These are phyloP conservation scores for Crataegus laevigata DNA, from an alignment of 306 rosid species.

Conservation along the genomic window DNA sequence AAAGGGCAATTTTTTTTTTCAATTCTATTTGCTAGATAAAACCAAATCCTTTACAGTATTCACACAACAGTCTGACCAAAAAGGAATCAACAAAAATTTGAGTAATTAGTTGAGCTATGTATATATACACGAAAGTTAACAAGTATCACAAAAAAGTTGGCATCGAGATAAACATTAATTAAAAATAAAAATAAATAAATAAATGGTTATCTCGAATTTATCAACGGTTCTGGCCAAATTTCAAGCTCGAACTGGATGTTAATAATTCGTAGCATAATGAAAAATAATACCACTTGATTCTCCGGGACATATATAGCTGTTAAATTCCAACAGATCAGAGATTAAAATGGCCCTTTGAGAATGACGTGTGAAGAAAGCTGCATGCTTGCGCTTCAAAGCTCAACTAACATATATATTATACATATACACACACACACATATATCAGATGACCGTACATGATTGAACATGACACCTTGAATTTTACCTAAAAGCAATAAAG, in stretches of 20 bases:
- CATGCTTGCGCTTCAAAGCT: neutral
- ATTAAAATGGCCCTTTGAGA: neutral
- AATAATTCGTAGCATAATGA: neutral
- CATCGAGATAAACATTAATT: no score
- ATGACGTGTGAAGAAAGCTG: neutral
- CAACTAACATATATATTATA: neutral
- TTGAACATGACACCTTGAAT: constrained; percentile 5
- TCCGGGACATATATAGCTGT: neutral
- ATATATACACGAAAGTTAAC: neutral
- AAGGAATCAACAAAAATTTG: no score
- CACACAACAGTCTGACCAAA: neutral
- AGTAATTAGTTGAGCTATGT: neutral
- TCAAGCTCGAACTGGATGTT: no score
- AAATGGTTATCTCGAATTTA: no score
- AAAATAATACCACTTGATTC: neutral
- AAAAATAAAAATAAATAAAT: no score
- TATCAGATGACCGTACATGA: neutral
- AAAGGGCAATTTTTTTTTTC: no score
- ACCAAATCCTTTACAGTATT: no score
- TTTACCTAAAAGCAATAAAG: neutral
- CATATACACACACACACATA: no score
- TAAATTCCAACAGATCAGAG: neutral
- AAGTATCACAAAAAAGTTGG: neutral
- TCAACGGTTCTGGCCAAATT: no score
- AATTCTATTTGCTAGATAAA: no score